phyloP scores from a whole-genome alignment of 2,329 filamentous ascomycete genomes.

The Penicillium vulpinum region DNA sequence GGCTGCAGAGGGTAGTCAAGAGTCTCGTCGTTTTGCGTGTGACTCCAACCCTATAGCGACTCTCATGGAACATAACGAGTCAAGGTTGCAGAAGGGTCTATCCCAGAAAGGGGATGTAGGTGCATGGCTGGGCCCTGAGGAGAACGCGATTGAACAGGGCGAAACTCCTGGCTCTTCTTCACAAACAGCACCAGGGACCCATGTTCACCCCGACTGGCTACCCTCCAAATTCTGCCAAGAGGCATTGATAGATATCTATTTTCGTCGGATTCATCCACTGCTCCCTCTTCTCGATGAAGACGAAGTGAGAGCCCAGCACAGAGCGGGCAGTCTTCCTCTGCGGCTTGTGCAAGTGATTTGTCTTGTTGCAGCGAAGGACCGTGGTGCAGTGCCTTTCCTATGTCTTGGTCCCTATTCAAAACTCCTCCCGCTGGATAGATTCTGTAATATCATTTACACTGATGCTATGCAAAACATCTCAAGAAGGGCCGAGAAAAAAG shows the following conservation, averaged over 20 bases:
- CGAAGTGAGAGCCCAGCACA: constrained; percentile 23
- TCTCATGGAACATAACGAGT: constrained; percentile 12
- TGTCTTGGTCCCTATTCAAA: constrained; percentile 14
- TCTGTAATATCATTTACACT: constrained; percentile 17
- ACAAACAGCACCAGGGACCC: neutral
- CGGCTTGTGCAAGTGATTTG: constrained; percentile 33
- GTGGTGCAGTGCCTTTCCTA: constrained; percentile 24
- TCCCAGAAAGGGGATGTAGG: constrained; percentile 15
- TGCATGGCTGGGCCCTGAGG: constrained; percentile 11
- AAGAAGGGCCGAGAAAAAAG: constrained; percentile 21
- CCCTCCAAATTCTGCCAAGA: constrained; percentile 21
- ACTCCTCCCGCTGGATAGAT: constrained; percentile 1
- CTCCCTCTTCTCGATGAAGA: constrained; percentile 32
- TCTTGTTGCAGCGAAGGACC: constrained; percentile 34
- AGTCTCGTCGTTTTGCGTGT: constrained; percentile 17
- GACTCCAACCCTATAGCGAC: constrained; percentile 21
- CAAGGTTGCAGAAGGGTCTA: constrained; percentile 13
- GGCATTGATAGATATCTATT: constrained; percentile 31
- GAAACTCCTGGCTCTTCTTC: neutral
- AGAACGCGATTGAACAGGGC: neutral
- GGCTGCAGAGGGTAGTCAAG: neutral
- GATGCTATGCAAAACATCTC: constrained; percentile 27
- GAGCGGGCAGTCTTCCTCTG: constrained; percentile 19
- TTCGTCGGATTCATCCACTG: constrained; percentile 32
- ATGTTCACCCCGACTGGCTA: neutral